Evolutionary conservation across 2,329 filamentous ascomycete species (phyloP).

Genomic region (Zymoseptoria brevis): DNA sequence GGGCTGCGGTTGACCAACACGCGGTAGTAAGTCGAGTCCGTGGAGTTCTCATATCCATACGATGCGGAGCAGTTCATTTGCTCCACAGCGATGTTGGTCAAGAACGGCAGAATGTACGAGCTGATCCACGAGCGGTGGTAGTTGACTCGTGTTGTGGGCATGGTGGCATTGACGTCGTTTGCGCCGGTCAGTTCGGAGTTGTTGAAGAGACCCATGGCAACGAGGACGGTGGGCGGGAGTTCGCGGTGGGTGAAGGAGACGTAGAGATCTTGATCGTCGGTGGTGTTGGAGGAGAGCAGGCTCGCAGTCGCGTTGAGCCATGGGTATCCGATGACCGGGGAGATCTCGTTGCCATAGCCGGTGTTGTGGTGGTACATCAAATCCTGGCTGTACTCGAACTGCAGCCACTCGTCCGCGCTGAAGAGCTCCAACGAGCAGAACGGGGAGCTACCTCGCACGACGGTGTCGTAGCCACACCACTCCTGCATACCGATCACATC

Average conservation of each 20-base stretch:
- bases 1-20: conserved; percentile 46
- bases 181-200: conserved; percentile 51
- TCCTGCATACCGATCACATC: conserved; percentile 62
- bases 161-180: conserved; percentile 53
- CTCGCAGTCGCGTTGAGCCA: conserved; percentile 57
- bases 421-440: conserved; percentile 56
- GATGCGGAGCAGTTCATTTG: conserved; percentile 52
- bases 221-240: conserved; percentile 57
- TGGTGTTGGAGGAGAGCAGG: conserved; percentile 39
- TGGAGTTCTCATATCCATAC: conserved; percentile 44
- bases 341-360: conserved; percentile 54
- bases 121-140: conserved; percentile 56
- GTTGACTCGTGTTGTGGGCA: conserved; percentile 57
- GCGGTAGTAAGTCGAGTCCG: conserved; percentile 38
- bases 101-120: conserved; percentile 56
- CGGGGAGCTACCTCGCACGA: conserved; percentile 56
- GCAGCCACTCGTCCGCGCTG: conserved; percentile 51
- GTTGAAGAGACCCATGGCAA: conserved; percentile 63
- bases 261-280: conserved; percentile 50
- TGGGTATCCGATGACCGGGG: conserved; percentile 54
- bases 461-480: conserved; percentile 63
- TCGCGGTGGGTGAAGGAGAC: conserved; percentile 64
- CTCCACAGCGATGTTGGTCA: conserved; percentile 60
- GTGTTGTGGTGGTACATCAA: conserved; percentile 62
- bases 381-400: conserved; percentile 62